Base-by-base conservation (phyloP, 2,329 filamentous ascomycete genomes). In the Exophiala xenobiotica region DNA sequence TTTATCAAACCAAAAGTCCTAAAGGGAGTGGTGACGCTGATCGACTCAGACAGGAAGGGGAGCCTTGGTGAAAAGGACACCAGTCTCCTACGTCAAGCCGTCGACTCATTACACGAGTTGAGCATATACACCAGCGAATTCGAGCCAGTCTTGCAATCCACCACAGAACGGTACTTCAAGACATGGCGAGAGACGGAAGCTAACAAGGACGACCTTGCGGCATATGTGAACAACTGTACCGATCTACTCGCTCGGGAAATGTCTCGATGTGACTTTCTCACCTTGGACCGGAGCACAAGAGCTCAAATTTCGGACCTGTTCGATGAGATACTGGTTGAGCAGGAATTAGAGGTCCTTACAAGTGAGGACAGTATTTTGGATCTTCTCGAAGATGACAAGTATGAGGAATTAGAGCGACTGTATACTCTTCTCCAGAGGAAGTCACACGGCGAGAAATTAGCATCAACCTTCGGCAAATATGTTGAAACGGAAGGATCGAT, bases 41-140 rank as follows among this genome's bases (percentile, higher is more conserved):
- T 97, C 12, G 77, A 85, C 23, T 80, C 79, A 37, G 88, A 96
- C 66, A 83, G 93, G 44, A 75, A 71, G 31, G 77, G 67, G 6
- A 74, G 65, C 45, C 70, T 69, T 68, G 78, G 50, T 61, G 70
- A 64, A 61, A 80, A 1, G 83, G 87, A 58, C 81, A 90, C 59
- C 69, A 68, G 71, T 2, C 71, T 91, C n/a, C 80, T 97, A 46
- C 83, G 80, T 58, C 83, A 88, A 49, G 80, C 87, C 0, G 82
- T 97, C 44, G 80, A 83, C 52, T 90, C 96, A 81, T 79, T 97
- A 55, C 85, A 95, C 61, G 81, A 90, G n/a, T 79, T 96, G 39
- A 83, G 85, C 47, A 82, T 92, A 3, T 99, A 97, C 67, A 81
- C 78, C 0, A 85, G 78, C 53, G 76, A 81, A 11, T 96, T 99